Conservation (phyloP, 108 stramenopile species). For the Cyclotella cryptica region DNA sequence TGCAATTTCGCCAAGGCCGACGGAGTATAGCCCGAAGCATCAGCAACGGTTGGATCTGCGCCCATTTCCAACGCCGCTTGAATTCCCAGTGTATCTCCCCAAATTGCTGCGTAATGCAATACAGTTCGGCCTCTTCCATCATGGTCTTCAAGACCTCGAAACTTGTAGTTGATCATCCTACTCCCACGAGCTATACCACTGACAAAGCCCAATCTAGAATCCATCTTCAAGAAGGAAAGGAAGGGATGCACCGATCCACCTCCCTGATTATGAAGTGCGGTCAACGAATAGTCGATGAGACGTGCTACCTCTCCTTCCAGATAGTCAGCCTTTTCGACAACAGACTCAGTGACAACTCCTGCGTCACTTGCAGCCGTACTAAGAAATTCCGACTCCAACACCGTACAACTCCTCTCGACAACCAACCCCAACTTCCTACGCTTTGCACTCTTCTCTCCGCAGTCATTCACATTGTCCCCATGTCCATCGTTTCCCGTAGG, state of each 20-base stretch:
- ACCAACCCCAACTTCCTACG: constrained; percentile 37
- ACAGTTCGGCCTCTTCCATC: constrained; percentile 40
- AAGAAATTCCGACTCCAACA: constrained; percentile 43
- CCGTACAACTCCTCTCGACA: constrained; percentile 38
- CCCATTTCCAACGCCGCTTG: constrained; percentile 42
- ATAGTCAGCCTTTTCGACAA: not conserved
- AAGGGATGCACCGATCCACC: constrained; percentile 46
- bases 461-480: not conserved
- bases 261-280: constrained; percentile 30
- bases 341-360: not conserved
- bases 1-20: constrained; percentile 24
- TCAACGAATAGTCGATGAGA: constrained; percentile 39
- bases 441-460: constrained; percentile 5
- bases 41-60: constrained; percentile 30
- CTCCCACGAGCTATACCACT: constrained; percentile 13
- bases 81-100: constrained; percentile 45
- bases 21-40: constrained; percentile 34
- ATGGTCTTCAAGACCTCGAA: constrained; percentile 10
- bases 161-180: constrained; percentile 34
- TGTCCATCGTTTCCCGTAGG: not conserved
- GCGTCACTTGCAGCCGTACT: not conserved
- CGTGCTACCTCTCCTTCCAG: constrained; percentile 23
- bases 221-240: constrained; percentile 36
- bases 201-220: constrained; percentile 31
- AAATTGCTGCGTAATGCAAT: constrained; percentile 44